Evolutionary conservation across 2,329 filamentous ascomycete species (phyloP).

Genomic region (Ophiostoma piceae): DNA sequence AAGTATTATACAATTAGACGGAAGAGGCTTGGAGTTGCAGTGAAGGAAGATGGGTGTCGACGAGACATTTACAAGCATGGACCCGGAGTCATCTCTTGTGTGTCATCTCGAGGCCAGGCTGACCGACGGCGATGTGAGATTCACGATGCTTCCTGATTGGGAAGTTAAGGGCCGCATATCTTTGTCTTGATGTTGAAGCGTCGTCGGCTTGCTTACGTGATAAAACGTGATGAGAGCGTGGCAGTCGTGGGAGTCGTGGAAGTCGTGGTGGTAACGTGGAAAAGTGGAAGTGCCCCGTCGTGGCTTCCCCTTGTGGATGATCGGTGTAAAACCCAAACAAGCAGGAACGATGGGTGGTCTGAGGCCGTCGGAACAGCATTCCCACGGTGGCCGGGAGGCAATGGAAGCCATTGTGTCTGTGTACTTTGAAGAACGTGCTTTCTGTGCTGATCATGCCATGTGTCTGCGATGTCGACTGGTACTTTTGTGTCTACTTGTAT

Average conservation of each 20-base stretch:
- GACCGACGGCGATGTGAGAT: neutral
- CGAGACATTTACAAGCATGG: neutral
- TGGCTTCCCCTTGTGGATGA: neutral
- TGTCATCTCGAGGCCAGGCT: neutral
- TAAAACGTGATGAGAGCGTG: slow-evolving; percentile 1
- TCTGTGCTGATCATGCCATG: neutral
- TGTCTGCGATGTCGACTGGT: neutral
- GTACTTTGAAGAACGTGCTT: neutral
- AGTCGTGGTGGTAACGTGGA: neutral
- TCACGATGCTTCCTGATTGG: neutral
- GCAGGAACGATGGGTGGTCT: neutral
- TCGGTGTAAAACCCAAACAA: neutral
- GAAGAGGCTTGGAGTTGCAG: neutral
- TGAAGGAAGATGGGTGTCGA: neutral
- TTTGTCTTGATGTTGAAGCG: neutral
- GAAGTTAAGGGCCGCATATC: neutral
- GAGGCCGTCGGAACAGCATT: neutral
- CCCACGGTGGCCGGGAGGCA: neutral
- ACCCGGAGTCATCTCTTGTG: neutral
- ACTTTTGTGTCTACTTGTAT: neutral
- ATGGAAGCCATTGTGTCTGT: neutral
- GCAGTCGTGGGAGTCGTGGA: neutral
- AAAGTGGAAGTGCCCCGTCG: neutral
- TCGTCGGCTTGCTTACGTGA: neutral
- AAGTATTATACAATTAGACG: too few species aligned